These are phyloP conservation scores for Xerocomellus dryophilus DNA, from an alignment of 768 basidiomycete species.

Conservation along the genomic window DNA sequence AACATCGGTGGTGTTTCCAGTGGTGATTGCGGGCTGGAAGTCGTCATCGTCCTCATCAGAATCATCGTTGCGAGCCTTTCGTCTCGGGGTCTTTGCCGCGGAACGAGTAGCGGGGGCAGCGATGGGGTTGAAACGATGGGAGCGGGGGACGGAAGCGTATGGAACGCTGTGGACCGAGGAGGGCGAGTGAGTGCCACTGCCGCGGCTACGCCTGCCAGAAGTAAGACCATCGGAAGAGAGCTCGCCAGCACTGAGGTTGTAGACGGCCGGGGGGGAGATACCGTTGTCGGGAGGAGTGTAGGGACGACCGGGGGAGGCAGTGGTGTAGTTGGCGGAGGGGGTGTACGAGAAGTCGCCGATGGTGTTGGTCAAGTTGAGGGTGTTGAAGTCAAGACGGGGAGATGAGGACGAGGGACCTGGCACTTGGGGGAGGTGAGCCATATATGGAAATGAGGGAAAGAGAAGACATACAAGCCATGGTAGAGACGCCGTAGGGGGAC, in stretches of 20 bases:
- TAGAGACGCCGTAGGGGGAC: conserved; percentile 54
- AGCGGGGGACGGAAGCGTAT: conserved; percentile 64
- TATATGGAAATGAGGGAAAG: not conserved
- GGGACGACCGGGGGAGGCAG: conserved; percentile 52
- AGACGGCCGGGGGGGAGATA: conserved; percentile 71
- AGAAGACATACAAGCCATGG: conserved; percentile 57
- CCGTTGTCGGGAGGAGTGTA: conserved; percentile 67
- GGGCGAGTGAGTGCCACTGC: conserved; percentile 59
- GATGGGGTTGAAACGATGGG: conserved; percentile 79
- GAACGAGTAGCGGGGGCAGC: conserved; percentile 48
- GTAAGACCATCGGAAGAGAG: conserved; percentile 68
- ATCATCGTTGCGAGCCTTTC: conserved; percentile 56
- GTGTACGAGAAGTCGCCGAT: conserved; percentile 59
- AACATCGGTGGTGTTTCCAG: conserved; percentile 53
- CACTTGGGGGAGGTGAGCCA: conserved; percentile 36
- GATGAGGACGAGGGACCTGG: conserved; percentile 50
- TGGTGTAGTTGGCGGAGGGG: conserved; percentile 53
- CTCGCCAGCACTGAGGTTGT: conserved; percentile 68
- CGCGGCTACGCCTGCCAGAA: conserved; percentile 66
- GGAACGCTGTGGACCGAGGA: conserved; percentile 46
- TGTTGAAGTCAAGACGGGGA: conserved; percentile 62
- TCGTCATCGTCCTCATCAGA: conserved; percentile 75
- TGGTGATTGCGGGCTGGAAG: conserved; percentile 52
- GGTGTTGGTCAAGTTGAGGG: conserved; percentile 54
- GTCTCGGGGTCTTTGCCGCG: conserved; percentile 49